Evolutionary conservation across 768 basidiomycete species (phyloP).

Genomic region (Tulasnella sp.): DNA sequence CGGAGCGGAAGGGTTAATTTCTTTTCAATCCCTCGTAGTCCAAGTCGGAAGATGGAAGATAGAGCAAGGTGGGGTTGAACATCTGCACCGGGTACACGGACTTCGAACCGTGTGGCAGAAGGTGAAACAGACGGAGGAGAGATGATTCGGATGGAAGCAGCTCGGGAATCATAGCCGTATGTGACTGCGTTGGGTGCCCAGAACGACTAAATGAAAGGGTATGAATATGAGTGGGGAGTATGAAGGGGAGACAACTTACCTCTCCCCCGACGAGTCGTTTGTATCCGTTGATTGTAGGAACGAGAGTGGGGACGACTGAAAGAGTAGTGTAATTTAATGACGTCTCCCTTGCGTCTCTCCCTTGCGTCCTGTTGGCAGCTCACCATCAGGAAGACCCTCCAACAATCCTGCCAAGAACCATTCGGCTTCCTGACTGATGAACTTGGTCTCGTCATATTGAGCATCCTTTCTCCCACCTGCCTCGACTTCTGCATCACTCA

Average conservation of each 20-base stretch:
- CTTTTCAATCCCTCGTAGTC: conserved; percentile 84
- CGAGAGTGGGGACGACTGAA: conserved; percentile 53
- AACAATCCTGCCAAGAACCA: conserved; percentile 94
- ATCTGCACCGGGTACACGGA: conserved; percentile 95
- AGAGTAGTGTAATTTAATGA: background rate
- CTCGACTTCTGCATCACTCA: conserved; percentile 61
- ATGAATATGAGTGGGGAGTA: background rate
- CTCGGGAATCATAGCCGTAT: conserved; percentile 95
- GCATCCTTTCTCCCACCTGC: conserved; percentile 68
- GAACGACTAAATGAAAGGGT: conserved; percentile 53
- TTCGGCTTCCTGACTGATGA: conserved; percentile 80
- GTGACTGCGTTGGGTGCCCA: conserved; percentile 94
- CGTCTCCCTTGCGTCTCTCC: background rate
- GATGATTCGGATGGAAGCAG: conserved; percentile 89
- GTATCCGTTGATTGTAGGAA: conserved; percentile 95
- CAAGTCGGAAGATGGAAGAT: conserved; percentile 84
- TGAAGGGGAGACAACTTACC: conserved; percentile 42
- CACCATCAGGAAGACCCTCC: conserved; percentile 87
- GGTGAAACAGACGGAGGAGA: conserved; percentile 85
- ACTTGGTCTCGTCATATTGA: conserved; percentile 78
- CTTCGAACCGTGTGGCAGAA: conserved; percentile 84
- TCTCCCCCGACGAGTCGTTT: conserved; percentile 94
- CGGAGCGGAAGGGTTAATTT: conserved; percentile 67
- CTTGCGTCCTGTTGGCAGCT: no score
- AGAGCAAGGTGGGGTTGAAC: conserved; percentile 93